Evolutionary conservation across 2,329 filamentous ascomycete species (phyloP).

Genomic region (Epichloe coenophiala): DNA sequence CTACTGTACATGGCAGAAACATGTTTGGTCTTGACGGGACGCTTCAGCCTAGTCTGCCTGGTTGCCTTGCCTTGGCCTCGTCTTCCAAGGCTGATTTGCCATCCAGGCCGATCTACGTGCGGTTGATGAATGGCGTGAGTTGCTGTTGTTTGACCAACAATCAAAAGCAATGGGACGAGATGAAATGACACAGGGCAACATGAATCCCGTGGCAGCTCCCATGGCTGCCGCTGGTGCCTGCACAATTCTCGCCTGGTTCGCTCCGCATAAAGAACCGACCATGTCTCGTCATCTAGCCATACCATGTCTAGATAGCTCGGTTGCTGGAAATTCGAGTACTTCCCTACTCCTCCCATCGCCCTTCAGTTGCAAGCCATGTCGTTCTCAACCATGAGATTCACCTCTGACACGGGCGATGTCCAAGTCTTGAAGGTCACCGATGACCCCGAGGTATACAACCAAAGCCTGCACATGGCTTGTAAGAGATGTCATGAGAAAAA

Average conservation of each 20-base stretch:
- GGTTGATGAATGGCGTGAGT: background rate
- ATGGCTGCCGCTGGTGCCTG: background rate
- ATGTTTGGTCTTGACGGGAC: background rate
- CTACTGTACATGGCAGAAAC: background rate
- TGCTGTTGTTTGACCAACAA: background rate
- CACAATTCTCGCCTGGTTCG: background rate
- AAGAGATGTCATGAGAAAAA: conserved; percentile 28
- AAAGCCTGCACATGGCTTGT: conserved; percentile 25
- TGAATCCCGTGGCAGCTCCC: background rate
- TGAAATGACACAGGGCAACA: background rate
- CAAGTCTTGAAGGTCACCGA: conserved; percentile 22
- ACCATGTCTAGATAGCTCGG: background rate
- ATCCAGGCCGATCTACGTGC: background rate
- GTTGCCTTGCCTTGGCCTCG: background rate
- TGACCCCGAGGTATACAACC: conserved; percentile 23
- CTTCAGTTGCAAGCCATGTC: background rate
- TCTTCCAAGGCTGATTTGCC: background rate
- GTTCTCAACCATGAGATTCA: background rate
- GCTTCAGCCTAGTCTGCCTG: background rate
- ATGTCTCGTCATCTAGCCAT: background rate
- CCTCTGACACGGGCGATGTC: conserved; percentile 15
- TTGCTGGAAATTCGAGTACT: too few relatives aligned
- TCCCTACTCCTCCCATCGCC: background rate
- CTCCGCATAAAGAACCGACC: background rate
- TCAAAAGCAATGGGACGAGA: background rate